These are phyloP conservation scores for Aegilops umbellulata DNA, from an alignment of 176 grass and related monocot genomes.

Conservation along the genomic window DNA sequence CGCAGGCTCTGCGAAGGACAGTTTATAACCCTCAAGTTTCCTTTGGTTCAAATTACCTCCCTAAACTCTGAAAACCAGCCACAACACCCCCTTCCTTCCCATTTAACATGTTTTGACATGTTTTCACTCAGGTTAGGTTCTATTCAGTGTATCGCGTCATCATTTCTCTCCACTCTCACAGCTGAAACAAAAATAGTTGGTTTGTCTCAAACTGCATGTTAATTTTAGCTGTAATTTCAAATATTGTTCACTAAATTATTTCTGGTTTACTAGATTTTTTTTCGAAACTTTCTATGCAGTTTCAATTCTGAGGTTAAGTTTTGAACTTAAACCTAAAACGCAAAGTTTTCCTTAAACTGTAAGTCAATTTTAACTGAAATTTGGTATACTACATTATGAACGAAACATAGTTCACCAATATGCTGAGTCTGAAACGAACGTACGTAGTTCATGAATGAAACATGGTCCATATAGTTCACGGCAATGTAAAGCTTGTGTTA, in stretches of 20 bases:
- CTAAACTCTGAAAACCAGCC: too few relatives aligned
- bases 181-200: background rate
- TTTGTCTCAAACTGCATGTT: background rate
- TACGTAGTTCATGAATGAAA: too few relatives aligned
- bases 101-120: too few relatives aligned
- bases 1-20: too few relatives aligned
- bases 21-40: too few relatives aligned
- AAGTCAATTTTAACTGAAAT: background rate
- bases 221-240: background rate
- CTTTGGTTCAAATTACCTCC: too few relatives aligned
- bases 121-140: too few relatives aligned
- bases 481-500: too few relatives aligned
- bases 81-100: too few relatives aligned
- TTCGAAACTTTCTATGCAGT: background rate
- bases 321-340: background rate
- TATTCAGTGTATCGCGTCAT: background rate
- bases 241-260: background rate
- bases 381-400: background rate
- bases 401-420: too few relatives aligned
- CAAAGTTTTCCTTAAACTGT: background rate
- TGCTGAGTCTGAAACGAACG: too few relatives aligned
- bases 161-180: background rate
- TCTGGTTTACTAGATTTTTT: background rate
- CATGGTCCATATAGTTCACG: too few relatives aligned
- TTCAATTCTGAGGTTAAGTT: background rate